Base-by-base conservation (phyloP, 495 filamentous ascomycete species). In the Glarea lozoyensis region DNA sequence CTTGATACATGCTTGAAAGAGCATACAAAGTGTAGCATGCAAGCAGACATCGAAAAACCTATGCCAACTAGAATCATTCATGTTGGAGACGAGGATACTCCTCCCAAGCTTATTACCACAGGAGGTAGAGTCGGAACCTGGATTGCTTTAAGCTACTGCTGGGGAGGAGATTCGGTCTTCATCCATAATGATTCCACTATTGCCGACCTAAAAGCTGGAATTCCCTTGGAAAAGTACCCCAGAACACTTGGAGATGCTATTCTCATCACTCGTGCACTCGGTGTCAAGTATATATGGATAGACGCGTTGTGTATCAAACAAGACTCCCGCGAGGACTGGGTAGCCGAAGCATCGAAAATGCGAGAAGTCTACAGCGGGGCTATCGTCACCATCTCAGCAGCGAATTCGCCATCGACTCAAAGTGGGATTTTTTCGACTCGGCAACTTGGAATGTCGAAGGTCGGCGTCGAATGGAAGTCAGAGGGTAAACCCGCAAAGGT, bases 271-370 rank as follows among this genome's bases (percentile, higher is more conserved):
- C 50, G 49, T 3, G 24, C 30, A 5, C 52, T 62, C 30, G 55
- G 54, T 11, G 42, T 60, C 25, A 37, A 50, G 25, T 65, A 63
- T 37, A 21, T 64, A 12, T 65, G 62, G 62, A 65, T 65, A 40
- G 62, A 65, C 32, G 53, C 58, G 11, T 53, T 65, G 20, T 64
- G 59, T 17, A 62, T 63, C 40, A 40, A 60, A 1, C 50, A 60
- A 37, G 51, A 57, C 44, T 39, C 46, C 15, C 27, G 15, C 15
- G 32, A 54, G 10, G 55, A 65, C 40, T 59, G 53, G 61, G 18
- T 41, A 42, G 13, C 35, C 44, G 48, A 64, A 50, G 41, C 60
- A 44, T 40, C 46, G 38, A 37, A 52, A 44, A 59, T 60, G 58
- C 37, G 42, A 18, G 47, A 50, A 2, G 48, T 62, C 16, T 64